Conservation (phyloP, 768 basidiomycete genomes). For the Macrocybe gigantea region DNA sequence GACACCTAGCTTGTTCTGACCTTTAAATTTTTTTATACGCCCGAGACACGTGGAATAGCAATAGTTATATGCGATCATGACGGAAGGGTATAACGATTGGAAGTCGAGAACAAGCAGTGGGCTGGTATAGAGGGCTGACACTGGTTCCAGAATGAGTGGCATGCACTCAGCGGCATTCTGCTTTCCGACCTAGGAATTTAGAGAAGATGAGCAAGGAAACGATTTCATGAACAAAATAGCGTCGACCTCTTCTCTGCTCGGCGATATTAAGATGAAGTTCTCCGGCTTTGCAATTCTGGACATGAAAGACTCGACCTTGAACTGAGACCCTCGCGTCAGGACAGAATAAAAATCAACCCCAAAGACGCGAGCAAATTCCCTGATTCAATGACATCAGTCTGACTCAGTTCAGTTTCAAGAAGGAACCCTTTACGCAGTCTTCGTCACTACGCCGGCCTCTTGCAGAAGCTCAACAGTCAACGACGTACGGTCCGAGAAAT, state of each 20-base stretch:
- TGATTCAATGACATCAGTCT: conserved; percentile 22
- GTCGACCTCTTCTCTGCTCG: conserved; percentile 77
- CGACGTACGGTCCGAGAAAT: conserved; percentile 58
- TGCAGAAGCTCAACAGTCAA: conserved; percentile 80
- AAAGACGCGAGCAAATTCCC: conserved; percentile 96
- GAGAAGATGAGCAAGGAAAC: not conserved
- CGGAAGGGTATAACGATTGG: conserved; percentile 91
- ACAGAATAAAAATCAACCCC: conserved; percentile 97
- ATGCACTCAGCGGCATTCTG: conserved; percentile 97
- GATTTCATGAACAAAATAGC: not conserved
- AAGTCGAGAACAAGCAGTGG: conserved; percentile 95
- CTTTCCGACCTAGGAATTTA: conserved; percentile 67
- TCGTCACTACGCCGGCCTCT: conserved; percentile 74
- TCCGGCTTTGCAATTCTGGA: conserved; percentile 97
- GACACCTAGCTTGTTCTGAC: conserved; percentile 84
- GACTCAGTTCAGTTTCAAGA: not conserved
- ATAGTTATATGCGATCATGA: conserved; percentile 99
- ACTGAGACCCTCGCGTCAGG: conserved; percentile 91
- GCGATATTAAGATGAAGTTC: conserved; percentile 85
- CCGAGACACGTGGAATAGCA: conserved; percentile 97
- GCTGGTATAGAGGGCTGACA: conserved; percentile 87
- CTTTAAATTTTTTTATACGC: conserved; percentile 81
- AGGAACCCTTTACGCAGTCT: conserved; percentile 69
- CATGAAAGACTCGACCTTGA: conserved; percentile 99
- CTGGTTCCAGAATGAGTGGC: conserved; percentile 93